A percentile compares a stretch with the other conserved stretches of the same genome.
phyloP scores from a whole-genome alignment of 208 protist genomes.

The Balamuthia mandrillaris region DNA sequence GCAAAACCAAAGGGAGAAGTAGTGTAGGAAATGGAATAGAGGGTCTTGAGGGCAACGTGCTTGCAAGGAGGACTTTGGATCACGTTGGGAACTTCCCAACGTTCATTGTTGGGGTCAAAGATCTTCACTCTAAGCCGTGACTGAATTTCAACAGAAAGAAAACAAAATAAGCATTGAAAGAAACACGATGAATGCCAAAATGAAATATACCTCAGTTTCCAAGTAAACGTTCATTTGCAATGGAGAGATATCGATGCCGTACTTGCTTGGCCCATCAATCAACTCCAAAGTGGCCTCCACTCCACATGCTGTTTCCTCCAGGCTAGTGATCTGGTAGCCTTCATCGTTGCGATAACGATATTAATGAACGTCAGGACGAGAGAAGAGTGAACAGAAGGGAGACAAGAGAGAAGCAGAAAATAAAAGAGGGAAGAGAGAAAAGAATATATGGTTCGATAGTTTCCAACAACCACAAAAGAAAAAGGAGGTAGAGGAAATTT shows the following conservation, averaged over 20 bases:
- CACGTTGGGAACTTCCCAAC: conserved; percentile 53
- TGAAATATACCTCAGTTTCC: conserved; percentile 15
- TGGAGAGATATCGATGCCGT: conserved; percentile 49
- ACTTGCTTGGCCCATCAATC: conserved; percentile 14
- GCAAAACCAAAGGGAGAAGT: conserved; percentile 1
- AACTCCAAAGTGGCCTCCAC: not conserved
- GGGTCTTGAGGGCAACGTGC: not conserved
- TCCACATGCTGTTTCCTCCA: not conserved
- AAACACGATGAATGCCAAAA: not conserved
- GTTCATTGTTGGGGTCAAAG: conserved; percentile 34
- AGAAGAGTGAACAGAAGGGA: not conserved
- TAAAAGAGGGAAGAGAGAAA: not conserved
- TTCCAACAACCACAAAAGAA: no score
- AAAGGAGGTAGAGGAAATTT: no score
- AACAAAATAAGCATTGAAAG: not conserved
- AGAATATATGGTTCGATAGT: no score
- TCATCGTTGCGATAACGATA: not conserved
- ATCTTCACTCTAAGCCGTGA: conserved; percentile 46
- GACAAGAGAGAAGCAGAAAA: not conserved
- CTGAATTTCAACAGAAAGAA: not conserved
- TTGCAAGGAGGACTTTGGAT: not conserved
- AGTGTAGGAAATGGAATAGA: not conserved
- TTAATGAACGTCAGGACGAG: not conserved
- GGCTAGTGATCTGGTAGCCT: not conserved
- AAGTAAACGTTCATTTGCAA: conserved; percentile 47